Conservation (phyloP, 2,329 filamentous ascomycete species). For the Geosmithia putterillii region DNA sequence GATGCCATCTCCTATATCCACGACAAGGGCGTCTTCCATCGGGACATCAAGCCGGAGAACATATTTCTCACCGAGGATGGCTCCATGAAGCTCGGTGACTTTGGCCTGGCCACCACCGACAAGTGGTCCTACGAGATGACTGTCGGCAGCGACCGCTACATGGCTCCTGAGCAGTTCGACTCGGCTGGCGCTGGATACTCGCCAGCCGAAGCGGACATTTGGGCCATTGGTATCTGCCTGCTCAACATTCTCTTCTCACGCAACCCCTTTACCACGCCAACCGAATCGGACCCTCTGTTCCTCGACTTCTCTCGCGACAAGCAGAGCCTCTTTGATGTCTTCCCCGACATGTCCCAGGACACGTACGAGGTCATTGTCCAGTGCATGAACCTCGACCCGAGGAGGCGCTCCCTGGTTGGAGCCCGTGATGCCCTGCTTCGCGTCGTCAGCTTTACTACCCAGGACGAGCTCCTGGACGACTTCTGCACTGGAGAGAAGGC, state of each 20-base stretch:
- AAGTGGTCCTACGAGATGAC: slow-evolving; percentile 85
- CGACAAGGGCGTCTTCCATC: slow-evolving; percentile 81
- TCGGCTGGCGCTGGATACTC: slow-evolving; percentile 80
- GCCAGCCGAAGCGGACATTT: slow-evolving; percentile 85
- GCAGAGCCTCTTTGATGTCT: slow-evolving; percentile 94
- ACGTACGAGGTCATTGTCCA: slow-evolving; percentile 88
- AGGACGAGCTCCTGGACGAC: slow-evolving; percentile 83
- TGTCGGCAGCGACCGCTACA: slow-evolving; percentile 96
- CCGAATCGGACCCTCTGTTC: slow-evolving; percentile 83
- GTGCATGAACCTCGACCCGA: slow-evolving; percentile 83
- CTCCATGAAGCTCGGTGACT: slow-evolving; percentile 92
- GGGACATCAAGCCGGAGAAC: slow-evolving; percentile 99
- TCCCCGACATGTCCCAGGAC: slow-evolving; percentile 96
- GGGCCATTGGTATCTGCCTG: slow-evolving; percentile 93
- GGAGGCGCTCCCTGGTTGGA: slow-evolving; percentile 69
- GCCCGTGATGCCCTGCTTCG: slow-evolving; percentile 68
- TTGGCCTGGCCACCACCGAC: slow-evolving; percentile 82
- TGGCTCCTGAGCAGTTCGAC: slow-evolving; percentile 97
- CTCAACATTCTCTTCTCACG: slow-evolving; percentile 94
- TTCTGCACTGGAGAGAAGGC: slow-evolving; percentile 79
- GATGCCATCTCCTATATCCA: slow-evolving; percentile 87
- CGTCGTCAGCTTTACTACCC: slow-evolving; percentile 82
- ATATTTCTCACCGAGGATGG: slow-evolving; percentile 85
- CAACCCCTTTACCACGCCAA: slow-evolving; percentile 89
- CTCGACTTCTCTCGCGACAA: slow-evolving; percentile 87